Percentiles rank a stretch among this genome's conserved stretches.
These are phyloP conservation scores for Rubia tinctorum DNA, from an alignment of 305 asterid genomes.

Conservation along the genomic window DNA sequence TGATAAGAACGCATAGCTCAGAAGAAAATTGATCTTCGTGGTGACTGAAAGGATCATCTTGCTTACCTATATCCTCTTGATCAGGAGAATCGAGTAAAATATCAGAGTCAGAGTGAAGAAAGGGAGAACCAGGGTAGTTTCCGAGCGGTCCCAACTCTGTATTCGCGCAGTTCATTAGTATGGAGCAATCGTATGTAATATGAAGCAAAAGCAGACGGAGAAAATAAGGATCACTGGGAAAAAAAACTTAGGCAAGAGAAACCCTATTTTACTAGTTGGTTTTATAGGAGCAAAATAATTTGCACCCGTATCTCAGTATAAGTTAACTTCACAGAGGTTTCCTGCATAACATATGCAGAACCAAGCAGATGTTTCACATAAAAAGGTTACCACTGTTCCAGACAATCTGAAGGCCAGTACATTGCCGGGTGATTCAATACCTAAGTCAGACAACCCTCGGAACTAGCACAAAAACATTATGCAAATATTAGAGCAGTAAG, in stretches of 20 bases:
- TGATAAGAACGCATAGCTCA: background rate
- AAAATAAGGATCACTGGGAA: background rate
- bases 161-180: background rate
- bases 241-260: background rate
- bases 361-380: background rate
- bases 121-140: conserved; percentile 90
- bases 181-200: background rate
- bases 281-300: background rate
- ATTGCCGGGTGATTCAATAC: background rate
- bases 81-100: conserved; percentile 91
- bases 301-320: background rate
- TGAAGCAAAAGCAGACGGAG: background rate
- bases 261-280: background rate
- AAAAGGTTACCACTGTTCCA: background rate
- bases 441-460: background rate
- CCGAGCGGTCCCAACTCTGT: conserved; percentile 98
- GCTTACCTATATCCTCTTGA: conserved; percentile 84
- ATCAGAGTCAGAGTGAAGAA: conserved; percentile 93
- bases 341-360: background rate
- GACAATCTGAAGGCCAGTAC: background rate
- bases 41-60: conserved; percentile 3
- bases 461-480: background rate
- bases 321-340: background rate
- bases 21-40: background rate
- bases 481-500: background rate